Conservation (phyloP, 768 basidiomycete species). For the Neoboletus subvelutipes region DNA sequence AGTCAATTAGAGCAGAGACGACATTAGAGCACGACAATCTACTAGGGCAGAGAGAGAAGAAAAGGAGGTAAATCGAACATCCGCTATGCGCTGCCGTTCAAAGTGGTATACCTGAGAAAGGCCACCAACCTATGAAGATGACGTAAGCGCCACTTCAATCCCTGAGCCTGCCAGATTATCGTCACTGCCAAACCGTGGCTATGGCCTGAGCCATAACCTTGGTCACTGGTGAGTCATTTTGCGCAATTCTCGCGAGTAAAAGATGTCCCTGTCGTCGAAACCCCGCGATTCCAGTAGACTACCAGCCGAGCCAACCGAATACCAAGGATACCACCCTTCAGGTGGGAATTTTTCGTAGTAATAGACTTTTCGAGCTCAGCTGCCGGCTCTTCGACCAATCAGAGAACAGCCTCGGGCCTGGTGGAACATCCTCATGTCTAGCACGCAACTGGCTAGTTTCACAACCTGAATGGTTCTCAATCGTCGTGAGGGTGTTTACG, state of each 20-base stretch:
- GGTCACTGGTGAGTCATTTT: slow-evolving; percentile 2
- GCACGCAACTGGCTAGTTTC: not conserved
- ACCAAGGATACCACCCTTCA: not conserved
- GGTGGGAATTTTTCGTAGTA: not conserved
- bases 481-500: not conserved
- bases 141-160: slow-evolving; percentile 26
- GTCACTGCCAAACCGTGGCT: slow-evolving; percentile 5
- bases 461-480: not conserved
- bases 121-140: slow-evolving; percentile 15
- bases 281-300: slow-evolving; percentile 6
- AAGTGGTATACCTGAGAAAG: slow-evolving; percentile 16
- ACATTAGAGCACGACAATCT: slow-evolving; percentile 33
- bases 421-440: not conserved
- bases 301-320: not conserved
- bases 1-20: slow-evolving; percentile 24
- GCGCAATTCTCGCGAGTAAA: slow-evolving; percentile 4
- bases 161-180: slow-evolving; percentile 14
- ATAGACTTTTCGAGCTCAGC: not conserved
- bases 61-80: slow-evolving; percentile 24
- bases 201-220: not conserved
- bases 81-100: slow-evolving; percentile 18
- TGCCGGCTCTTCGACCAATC: not conserved
- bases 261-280: not conserved
- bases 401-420: not conserved
- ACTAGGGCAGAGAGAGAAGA: slow-evolving; percentile 12